These are phyloP conservation scores for Thalassiosira delicatula DNA, from an alignment of 352 stramenopile genomes.

Conservation along the genomic window DNA sequence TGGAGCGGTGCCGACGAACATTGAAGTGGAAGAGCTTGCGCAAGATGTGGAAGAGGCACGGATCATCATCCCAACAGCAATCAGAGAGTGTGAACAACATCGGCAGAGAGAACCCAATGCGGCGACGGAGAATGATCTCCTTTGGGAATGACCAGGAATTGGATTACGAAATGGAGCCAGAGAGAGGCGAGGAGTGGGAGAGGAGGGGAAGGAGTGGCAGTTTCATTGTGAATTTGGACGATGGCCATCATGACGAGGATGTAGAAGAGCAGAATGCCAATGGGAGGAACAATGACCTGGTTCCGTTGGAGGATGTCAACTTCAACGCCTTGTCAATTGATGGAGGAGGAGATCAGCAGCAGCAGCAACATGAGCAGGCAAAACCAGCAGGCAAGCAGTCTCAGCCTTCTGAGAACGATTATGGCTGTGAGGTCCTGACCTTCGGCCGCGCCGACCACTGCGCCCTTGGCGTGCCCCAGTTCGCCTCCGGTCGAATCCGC, in stretches of 20 bases:
- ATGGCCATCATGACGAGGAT: slow-evolving; percentile 14
- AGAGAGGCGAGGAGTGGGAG: slow-evolving; percentile 6
- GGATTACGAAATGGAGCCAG: slow-evolving; percentile 25
- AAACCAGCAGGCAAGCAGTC: background rate
- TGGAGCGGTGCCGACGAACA: slow-evolving; percentile 50
- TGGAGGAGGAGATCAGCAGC: slow-evolving; percentile 15
- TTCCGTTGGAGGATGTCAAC: slow-evolving; percentile 46
- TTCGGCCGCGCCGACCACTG: slow-evolving; percentile 78
- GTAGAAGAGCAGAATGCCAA: background rate
- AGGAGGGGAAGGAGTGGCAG: slow-evolving; percentile 41
- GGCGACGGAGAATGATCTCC: slow-evolving; percentile 45
- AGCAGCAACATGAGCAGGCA: background rate
- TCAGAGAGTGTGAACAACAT: background rate
- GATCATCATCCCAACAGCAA: background rate
- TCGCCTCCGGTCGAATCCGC: slow-evolving; percentile 20
- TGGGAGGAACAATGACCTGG: slow-evolving; percentile 36
- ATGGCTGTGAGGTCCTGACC: slow-evolving; percentile 81
- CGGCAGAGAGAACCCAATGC: background rate
- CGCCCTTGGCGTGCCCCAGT: slow-evolving; percentile 73
- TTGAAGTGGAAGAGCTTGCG: slow-evolving; percentile 40
- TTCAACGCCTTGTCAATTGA: slow-evolving; percentile 46
- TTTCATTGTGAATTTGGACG: slow-evolving; percentile 43
- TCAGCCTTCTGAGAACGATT: slow-evolving; percentile 22
- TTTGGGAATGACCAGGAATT: slow-evolving; percentile 55
- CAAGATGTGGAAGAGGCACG: slow-evolving; percentile 29